Conservation (phyloP, 345 rosid species). For the Syzygium jambos region DNA sequence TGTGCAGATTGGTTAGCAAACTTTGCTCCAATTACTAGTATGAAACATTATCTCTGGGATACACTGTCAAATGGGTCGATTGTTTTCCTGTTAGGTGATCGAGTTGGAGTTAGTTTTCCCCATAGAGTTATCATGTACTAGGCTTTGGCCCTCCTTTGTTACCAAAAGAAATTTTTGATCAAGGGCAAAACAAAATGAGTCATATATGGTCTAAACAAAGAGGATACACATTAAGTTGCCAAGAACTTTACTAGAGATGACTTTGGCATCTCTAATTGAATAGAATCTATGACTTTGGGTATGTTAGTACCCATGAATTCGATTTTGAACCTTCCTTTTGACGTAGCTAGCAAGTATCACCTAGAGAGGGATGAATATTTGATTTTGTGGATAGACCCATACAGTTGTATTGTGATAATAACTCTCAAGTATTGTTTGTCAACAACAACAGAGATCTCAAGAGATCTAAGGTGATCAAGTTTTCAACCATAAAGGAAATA, state of each 20-base stretch:
- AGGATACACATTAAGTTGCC: not conserved
- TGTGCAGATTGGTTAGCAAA: not conserved
- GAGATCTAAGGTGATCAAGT: too few species aligned
- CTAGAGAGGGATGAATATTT: too few species aligned
- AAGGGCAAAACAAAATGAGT: not conserved
- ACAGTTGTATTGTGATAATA: too few species aligned
- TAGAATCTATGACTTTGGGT: not conserved
- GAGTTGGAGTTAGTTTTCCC: not conserved
- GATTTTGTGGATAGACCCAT: too few species aligned
- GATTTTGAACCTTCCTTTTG: not conserved
- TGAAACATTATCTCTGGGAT: not conserved
- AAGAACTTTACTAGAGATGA: not conserved
- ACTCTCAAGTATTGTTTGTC: too few species aligned
- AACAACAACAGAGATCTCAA: too few species aligned
- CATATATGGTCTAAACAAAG: not conserved
- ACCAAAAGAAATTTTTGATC: not conserved
- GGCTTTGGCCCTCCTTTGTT: not conserved
- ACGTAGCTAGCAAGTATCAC: too few species aligned
- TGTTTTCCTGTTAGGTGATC: not conserved
- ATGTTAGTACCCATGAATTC: not conserved
- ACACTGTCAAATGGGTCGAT: not conserved
- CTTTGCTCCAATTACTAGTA: not conserved
- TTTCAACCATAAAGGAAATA: too few species aligned
- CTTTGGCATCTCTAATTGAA: not conserved
- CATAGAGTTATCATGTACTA: not conserved